Evolutionary conservation across 805 yeast species (phyloP).

Genomic region (Yarrowia keelungensis): DNA sequence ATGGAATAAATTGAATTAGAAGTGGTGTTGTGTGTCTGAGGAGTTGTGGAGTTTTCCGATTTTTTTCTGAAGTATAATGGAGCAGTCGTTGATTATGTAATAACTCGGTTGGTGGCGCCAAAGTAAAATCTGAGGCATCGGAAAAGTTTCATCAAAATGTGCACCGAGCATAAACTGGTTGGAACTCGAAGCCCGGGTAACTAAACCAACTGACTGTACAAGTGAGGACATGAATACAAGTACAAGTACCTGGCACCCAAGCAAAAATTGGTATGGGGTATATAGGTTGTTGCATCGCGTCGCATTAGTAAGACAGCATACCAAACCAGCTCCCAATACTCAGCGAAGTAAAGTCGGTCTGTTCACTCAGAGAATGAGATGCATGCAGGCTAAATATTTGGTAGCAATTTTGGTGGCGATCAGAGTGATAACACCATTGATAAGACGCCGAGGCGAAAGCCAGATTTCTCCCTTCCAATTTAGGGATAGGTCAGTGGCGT

Average conservation of each 20-base stretch:
- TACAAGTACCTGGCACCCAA: too few relatives aligned
- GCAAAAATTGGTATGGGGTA: too few relatives aligned
- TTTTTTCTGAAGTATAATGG: slow-evolving; percentile 1
- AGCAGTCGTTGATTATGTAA: slow-evolving; percentile 21
- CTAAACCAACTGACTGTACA: too few relatives aligned
- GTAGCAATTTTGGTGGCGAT: slow-evolving; percentile 22
- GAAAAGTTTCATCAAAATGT: background rate
- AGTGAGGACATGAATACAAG: too few relatives aligned
- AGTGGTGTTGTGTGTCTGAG: slow-evolving; percentile 12
- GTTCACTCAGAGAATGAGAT: too few relatives aligned
- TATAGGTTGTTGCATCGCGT: too few relatives aligned
- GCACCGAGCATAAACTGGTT: background rate
- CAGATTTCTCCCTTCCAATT: too few relatives aligned
- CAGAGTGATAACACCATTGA: slow-evolving; percentile 5
- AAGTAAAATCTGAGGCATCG: background rate
- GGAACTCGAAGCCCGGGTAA: too few relatives aligned
- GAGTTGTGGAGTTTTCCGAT: background rate
- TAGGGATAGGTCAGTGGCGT: too few relatives aligned
- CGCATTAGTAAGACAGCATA: too few relatives aligned
- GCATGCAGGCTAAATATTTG: slow-evolving; percentile 11
- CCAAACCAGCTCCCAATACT: background rate
- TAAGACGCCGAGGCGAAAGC: background rate
- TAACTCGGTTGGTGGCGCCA: background rate
- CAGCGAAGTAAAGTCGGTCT: background rate
- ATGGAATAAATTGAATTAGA: slow-evolving; percentile 21